Base-by-base conservation (phyloP, 169 alveolate species). In the Cryptosporidium tyzzeri region DNA sequence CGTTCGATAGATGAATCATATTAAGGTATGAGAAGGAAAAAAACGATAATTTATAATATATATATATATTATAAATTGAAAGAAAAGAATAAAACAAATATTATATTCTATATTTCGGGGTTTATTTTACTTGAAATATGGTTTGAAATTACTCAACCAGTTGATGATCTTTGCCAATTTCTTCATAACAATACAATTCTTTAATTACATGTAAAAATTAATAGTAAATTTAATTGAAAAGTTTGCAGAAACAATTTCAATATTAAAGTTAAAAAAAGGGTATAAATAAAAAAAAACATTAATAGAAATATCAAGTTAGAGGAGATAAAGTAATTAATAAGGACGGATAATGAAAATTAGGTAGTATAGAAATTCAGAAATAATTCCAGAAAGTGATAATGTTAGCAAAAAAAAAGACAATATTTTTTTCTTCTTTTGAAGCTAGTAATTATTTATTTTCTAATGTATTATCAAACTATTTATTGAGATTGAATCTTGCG, bases 1-100 rank as follows among this genome's bases (percentile, higher is more conserved):
- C 41, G 2, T 10, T 12, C 44, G 18, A 44, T 65, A 33, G 33
- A 65, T 37, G 71, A 65, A n/a, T 65, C 71, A 33, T 65, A 65
- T 37, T 65, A 65, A 37, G 23, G 35, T 14, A 65, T 26, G 23
- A 7, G 26, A 55, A 3, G 35, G 67, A 16, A n/a, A 2, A 21
- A 26, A 23, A 21, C 39, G 33, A 55, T 14, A 55, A 55, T 39
- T 39, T 39, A 39, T 39, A 39, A 39, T 39, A 26, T 26, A 26
- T 35, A 35, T 35, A 35, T 35, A 35, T 35, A 35, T 4, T 35
- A 35, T 35, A 6, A 39, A 41, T 41, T 41, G 48, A 41, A 41
- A 41, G 0, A 39, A 6, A 39, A 7, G 10, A 14, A 41, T 41
- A 41, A 41, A 8, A 31, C 35, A 31, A 31, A 31, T 31, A 31